These are phyloP conservation scores for Amanita brunnescens DNA, from an alignment of 768 basidiomycete species.

Conservation along the genomic window DNA sequence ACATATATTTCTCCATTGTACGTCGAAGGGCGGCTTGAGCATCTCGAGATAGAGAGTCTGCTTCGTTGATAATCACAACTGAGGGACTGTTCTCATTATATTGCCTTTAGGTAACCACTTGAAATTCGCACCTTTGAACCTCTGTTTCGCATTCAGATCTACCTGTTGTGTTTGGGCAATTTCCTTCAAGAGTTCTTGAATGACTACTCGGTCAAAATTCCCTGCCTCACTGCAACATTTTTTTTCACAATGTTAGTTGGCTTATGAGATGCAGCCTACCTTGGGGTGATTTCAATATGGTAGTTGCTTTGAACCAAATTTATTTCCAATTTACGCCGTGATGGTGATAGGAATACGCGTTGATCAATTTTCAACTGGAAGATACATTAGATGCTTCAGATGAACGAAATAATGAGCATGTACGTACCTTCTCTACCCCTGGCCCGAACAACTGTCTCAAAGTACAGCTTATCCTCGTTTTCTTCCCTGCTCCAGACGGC, in stretches of 20 bases:
- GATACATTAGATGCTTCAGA: not conserved
- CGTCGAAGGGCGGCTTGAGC: conserved; percentile 94
- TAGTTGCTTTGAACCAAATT: conserved; percentile 97
- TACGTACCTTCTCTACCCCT: conserved; percentile 81
- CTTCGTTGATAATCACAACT: conserved; percentile 99
- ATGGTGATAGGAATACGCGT: conserved; percentile 89
- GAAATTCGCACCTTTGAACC: conserved; percentile 75
- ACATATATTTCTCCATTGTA: conserved; percentile 99
- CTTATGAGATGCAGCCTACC: conserved; percentile 36
- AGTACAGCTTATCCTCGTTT: conserved; percentile 90
- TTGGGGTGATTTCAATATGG: conserved; percentile 96
- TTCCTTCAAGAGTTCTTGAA: conserved; percentile 95
- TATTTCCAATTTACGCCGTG: conserved; percentile 89
- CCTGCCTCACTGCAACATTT: conserved; percentile 72
- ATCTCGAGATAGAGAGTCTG: conserved; percentile 89
- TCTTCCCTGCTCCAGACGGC: conserved; percentile 95
- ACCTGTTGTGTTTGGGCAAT: conserved; percentile 99
- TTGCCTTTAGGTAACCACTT: not conserved
- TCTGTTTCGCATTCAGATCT: conserved; percentile 88
- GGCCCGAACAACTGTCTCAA: conserved; percentile 83
- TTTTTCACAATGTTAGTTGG: not conserved
- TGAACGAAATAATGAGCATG: not conserved
- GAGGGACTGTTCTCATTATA: conserved; percentile 1
- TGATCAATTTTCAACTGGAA: conserved; percentile 93
- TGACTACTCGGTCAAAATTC: conserved; percentile 88